Percentiles rank a stretch among this genome's conserved stretches.
These are phyloP conservation scores for Lactifluus rugatus DNA, from an alignment of 768 basidiomycete genomes.

Conservation along the genomic window DNA sequence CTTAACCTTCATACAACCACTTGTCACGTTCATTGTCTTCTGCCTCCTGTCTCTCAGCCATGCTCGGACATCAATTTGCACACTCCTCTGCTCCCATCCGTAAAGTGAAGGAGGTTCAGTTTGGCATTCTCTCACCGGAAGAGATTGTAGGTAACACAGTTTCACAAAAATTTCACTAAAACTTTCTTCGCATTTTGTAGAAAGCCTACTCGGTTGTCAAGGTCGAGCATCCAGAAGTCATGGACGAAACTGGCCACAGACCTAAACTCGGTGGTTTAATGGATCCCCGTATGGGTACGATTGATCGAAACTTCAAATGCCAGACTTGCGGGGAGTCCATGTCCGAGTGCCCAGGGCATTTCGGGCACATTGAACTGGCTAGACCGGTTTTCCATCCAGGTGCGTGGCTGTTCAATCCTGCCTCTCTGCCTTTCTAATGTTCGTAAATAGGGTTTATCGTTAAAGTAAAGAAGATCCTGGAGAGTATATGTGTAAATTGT, in stretches of 20 bases:
- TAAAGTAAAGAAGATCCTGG: constrained; percentile 99
- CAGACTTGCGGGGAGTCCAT: constrained; percentile 99
- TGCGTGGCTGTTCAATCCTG: constrained; percentile 30
- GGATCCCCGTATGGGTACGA: constrained; percentile 98
- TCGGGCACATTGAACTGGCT: constrained; percentile 96
- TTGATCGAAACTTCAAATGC: constrained; percentile 96
- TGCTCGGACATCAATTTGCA: constrained; percentile 87
- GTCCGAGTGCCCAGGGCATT: constrained; percentile 99
- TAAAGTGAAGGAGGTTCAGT: constrained; percentile 96
- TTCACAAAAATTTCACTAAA: not conserved
- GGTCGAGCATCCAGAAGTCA: constrained; percentile 97
- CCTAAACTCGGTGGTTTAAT: constrained; percentile 91
- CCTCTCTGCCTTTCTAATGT: not conserved
- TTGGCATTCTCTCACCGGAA: constrained; percentile 96
- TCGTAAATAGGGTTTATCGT: constrained; percentile 70
- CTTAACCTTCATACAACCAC: not conserved
- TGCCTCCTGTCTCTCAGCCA: constrained; percentile 25
- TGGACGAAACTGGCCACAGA: constrained; percentile 87
- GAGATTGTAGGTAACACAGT: constrained; percentile 72
- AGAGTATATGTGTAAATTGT: constrained; percentile 97
- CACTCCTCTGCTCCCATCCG: constrained; percentile 90
- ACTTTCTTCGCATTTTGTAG: constrained; percentile 33
- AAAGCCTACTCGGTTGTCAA: constrained; percentile 99
- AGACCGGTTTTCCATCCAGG: constrained; percentile 97
- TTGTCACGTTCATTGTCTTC: not conserved